Conservation (phyloP, 164 flowering plant genomes). For the Vitis cinerea region DNA sequence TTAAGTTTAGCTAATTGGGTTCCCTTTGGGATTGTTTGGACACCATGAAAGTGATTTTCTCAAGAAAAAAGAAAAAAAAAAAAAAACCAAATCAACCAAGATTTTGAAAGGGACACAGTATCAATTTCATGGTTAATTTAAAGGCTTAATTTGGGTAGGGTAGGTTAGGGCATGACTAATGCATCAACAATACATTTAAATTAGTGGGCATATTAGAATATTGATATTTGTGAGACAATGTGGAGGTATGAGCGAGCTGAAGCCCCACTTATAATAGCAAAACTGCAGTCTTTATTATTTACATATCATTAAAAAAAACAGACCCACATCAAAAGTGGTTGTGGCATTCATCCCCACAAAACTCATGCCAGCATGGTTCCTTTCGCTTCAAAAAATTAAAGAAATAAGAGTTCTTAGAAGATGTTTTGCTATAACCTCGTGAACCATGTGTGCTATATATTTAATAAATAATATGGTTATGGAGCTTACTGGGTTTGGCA, state of each 20-base stretch:
- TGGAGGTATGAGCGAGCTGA: neutral
- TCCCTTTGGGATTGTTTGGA: too few species aligned
- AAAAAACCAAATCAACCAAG: too few species aligned
- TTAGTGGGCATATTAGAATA: conserved; percentile 5
- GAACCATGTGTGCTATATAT: neutral
- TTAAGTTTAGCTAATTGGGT: too few species aligned
- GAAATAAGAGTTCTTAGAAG: neutral
- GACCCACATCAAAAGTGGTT: conserved; percentile 5
- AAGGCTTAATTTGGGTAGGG: neutral
- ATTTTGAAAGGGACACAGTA: too few species aligned
- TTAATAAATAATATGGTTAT: neutral
- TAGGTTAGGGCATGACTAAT: neutral
- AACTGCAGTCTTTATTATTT: neutral
- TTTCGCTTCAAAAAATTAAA: neutral
- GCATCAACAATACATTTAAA: neutral
- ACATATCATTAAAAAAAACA: neutral
- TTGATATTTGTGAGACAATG: conserved; percentile 5
- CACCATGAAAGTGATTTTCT: too few species aligned
- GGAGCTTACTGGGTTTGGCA: too few species aligned
- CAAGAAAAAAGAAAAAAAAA: too few species aligned
- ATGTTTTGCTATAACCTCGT: neutral
- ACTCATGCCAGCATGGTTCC: neutral
- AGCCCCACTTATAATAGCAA: neutral
- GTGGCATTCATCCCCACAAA: conserved; percentile 2
- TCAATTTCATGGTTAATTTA: too few species aligned